A percentile compares a stretch with the other conserved stretches of the same genome.
Conservation (phyloP, 202 grass and related monocot genomes). For the Carex sylvatica region DNA sequence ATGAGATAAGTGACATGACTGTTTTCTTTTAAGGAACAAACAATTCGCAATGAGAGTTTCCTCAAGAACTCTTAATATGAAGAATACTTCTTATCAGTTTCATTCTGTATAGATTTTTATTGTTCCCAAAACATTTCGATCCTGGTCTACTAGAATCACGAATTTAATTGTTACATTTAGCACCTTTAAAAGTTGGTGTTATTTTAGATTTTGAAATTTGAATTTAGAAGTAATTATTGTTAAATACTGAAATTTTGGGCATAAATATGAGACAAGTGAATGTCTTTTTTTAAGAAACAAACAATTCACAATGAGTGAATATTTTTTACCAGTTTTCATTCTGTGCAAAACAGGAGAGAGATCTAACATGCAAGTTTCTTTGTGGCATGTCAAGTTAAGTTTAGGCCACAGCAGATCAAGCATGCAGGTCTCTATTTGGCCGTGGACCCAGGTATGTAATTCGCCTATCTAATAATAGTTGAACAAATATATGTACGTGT, state of each 20-base stretch:
- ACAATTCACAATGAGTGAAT: not conserved
- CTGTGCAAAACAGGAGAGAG: not conserved
- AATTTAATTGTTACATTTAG: not conserved
- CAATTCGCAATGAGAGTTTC: not conserved
- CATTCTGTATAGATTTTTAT: not conserved
- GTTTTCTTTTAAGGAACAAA: not conserved
- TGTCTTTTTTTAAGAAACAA: not conserved
- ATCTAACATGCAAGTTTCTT: not conserved
- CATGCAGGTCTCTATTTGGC: not conserved
- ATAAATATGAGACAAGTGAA: not conserved
- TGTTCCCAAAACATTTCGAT: not conserved
- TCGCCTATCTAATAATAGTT: not conserved
- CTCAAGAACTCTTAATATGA: not conserved
- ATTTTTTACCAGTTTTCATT: not conserved
- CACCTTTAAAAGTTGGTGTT: not conserved
- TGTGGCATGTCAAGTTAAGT: not conserved
- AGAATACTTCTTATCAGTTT: not conserved
- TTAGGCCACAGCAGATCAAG: not conserved
- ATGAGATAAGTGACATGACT: not conserved
- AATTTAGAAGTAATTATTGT: not conserved
- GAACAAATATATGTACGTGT: not conserved
- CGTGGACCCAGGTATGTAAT: constrained; percentile 10
- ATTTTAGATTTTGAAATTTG: not conserved
- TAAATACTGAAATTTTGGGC: not conserved
- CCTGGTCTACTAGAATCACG: not conserved